Evolutionary conservation across 805 yeast species (phyloP).

Genomic region (Pichia gijzeniarum): DNA sequence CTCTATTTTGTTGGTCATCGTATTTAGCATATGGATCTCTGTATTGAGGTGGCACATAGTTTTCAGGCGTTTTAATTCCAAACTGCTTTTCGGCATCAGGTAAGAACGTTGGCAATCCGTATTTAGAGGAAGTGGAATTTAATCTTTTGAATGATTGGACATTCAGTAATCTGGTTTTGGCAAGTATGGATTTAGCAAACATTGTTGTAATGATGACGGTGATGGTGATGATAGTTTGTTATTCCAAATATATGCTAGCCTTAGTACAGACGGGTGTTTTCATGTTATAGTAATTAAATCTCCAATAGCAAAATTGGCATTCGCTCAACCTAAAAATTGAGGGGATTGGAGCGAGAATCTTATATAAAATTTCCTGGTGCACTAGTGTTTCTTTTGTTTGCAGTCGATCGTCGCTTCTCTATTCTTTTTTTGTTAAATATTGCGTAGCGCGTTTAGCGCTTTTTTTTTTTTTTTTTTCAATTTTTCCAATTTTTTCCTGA

Average conservation of each 20-base stretch:
- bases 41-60: constrained; percentile 47
- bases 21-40: constrained; percentile 67
- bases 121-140: constrained; percentile 16
- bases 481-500: too few relatives aligned
- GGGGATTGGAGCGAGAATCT: neutral
- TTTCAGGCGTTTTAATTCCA: constrained; percentile 55
- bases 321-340: neutral
- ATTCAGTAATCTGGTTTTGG: constrained; percentile 4
- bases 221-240: neutral
- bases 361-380: neutral
- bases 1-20: constrained; percentile 76
- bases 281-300: too few relatives aligned
- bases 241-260: too few relatives aligned
- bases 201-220: neutral
- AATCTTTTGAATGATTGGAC: constrained; percentile 9
- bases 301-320: neutral
- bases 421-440: neutral
- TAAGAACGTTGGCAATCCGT: constrained; percentile 25
- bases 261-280: too few relatives aligned
- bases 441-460: too few relatives aligned
- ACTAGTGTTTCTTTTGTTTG: neutral
- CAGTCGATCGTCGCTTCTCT: neutral
- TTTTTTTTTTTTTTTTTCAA: neutral
- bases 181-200: constrained; percentile 4
- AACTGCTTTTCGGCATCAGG: constrained; percentile 26